Conservation (phyloP, 257 asterid genomes). For the Capsicum pubescens region DNA sequence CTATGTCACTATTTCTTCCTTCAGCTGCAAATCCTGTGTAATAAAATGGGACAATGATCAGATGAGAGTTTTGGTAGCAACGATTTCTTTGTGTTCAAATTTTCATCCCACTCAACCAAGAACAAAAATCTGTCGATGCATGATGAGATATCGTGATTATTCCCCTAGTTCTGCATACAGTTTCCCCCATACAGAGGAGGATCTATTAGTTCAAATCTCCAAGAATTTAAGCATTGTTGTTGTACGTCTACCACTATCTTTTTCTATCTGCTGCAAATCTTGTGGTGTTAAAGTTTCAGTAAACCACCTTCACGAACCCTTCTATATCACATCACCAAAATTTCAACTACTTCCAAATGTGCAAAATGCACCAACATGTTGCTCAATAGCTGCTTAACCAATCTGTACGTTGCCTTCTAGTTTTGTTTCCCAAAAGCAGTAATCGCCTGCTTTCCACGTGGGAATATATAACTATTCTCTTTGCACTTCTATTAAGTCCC, state of each 20-base stretch:
- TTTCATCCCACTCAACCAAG: background rate
- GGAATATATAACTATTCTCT: no score
- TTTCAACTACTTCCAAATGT: background rate
- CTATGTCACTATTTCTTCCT: no score
- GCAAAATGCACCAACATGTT: no score
- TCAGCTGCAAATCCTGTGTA: no score
- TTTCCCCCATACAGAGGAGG: background rate
- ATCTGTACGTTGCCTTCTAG: no score
- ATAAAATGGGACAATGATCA: no score
- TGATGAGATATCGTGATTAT: background rate
- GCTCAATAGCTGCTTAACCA: no score
- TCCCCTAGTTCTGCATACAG: background rate
- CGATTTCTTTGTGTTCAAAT: no score
- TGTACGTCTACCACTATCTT: background rate
- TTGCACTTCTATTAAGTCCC: background rate
- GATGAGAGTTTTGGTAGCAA: no score
- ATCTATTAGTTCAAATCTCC: background rate
- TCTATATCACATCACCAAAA: background rate
- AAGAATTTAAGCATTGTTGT: background rate
- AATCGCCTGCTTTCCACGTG: no score
- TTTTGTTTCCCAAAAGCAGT: no score
- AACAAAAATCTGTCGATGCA: background rate
- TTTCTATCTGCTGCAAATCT: background rate
- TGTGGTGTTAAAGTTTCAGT: background rate
- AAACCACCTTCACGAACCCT: background rate